Evolutionary conservation across 106 monocot genomes (phyloP), one percentile per base, ranked within the genome.

Genomic region (Agapanthus africanus): DNA sequence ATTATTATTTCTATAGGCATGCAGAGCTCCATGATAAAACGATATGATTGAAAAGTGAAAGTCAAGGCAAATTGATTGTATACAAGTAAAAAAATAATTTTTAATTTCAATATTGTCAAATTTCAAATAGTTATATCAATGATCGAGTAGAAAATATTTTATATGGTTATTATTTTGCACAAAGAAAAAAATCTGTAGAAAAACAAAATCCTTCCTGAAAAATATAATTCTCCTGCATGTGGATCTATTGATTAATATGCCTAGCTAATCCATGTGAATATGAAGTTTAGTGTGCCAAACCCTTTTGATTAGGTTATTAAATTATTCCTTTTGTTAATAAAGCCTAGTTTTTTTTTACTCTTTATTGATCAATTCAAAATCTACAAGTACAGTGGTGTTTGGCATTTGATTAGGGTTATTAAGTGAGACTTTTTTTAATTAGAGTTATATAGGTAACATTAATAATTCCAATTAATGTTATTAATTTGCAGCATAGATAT

Each of bases 401-500:
- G n/a, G n/a, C n/a, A n/a, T 56, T 25, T 1, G 11, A 37, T 35
- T 37, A 30, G 11, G 7, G 15, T 18, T 40, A 65, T 37, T 65
- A 6, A 40, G 38, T 65, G 25, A 65, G 40, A 65, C 18, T 2
- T 35, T 7, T 22, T 56, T 9, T 22, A 26, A 22, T 11, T n/a
- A n/a, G n/a, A n/a, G n/a, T n/a, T n/a, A n/a, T n/a, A n/a, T n/a
- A 1, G 0, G 56, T 56, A 22, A 10, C 1, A 22, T 56, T 56
- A 7, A 7, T 41, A 11, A 16, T 23, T 23, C 1, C 9, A 47
- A 7, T 2, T 47, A 15, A 47, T 47, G 16, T 64, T 64, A 23
- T 50, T 19, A 68, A 49, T 49, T 38, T 81, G 16, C 67, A 93
- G 95, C 95, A 97, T 82, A 86, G 95, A 61, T 97, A 84, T 59